These are phyloP conservation scores for Fusarium anthophilum DNA, from an alignment of 2,329 filamentous ascomycete genomes.

Conservation along the genomic window DNA sequence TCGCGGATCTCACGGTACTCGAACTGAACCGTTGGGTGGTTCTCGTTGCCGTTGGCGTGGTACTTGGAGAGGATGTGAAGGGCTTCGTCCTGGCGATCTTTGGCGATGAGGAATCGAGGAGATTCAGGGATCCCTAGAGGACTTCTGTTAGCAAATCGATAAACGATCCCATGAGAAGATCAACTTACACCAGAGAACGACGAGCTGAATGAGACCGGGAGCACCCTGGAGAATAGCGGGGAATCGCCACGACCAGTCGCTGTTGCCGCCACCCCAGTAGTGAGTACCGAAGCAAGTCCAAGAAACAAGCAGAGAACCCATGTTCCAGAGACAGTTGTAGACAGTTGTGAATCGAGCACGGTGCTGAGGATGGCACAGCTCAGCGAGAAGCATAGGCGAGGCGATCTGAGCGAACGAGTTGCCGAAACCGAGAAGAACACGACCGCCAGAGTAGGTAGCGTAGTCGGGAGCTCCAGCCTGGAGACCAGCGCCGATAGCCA, in stretches of 20 bases:
- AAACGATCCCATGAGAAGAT: accelerated
- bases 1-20: constrained; percentile 73
- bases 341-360: constrained; percentile 72
- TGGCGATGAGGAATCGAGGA: constrained; percentile 71
- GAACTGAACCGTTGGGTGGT: constrained; percentile 70
- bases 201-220: constrained; percentile 68
- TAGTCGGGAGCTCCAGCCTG: constrained; percentile 52
- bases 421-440: constrained; percentile 66
- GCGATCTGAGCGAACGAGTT: constrained; percentile 71
- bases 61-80: constrained; percentile 68
- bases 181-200: constrained; percentile 65
- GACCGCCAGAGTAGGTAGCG: constrained; percentile 53
- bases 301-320: constrained; percentile 67
- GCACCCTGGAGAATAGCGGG: constrained; percentile 70
- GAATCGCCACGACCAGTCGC: constrained; percentile 73
- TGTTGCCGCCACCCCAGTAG: constrained; percentile 53
- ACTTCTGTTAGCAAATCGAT: neutral
- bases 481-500: constrained; percentile 47
- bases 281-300: constrained; percentile 72
- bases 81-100: constrained; percentile 71
- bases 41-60: constrained; percentile 68
- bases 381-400: constrained; percentile 70
- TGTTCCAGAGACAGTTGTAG: constrained; percentile 75
- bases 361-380: constrained; percentile 75
- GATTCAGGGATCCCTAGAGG: constrained; percentile 65